Evolutionary conservation across 306 rosid species (phyloP), one percentile per base, ranked within the genome.

Genomic region (Alnus glutinosa): DNA sequence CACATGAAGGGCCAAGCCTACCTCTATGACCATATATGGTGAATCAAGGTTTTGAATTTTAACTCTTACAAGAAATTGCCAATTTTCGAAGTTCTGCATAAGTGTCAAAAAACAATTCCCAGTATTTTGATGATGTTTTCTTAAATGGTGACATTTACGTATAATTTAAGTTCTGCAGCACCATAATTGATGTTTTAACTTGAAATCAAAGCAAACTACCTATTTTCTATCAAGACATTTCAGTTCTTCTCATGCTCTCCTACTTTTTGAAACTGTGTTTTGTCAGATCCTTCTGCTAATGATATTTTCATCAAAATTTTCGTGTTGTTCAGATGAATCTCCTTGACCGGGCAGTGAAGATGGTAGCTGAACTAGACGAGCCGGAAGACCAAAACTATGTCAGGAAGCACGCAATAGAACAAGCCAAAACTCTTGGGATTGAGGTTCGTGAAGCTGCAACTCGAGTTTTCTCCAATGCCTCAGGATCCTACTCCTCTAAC

Each of bases 401-500:
- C 49, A 87, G 97, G 77, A 95, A 95, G 89, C 99, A 95, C 36
- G 98, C 98, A 14, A 37, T 87, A 48, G 99, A 95, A 76, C 99
- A 95, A 83, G 98, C 98, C 75, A 81, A 91, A 84, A 55, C 92
- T 59, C 97, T 95, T 0, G 96, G 97, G 2, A 72, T 95, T 52
- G 98, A 89, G 12, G 90, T 95, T 78, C 90, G 99, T 57, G 99
- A 93, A 87, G 99, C 99, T 44, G 98, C 99, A n/a, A 95, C 99
- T 15, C 82, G 97, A 63, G 28, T 95, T 77, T 95, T 95, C 94
- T 95, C 99, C 49, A 95, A 95, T 28, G 99, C 99, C 48, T 95
- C 99, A 0, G 99, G 99, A 66, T 95, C 99, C 58, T 95, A 95
- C 91, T 95, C 99, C 64, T 93, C 99, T 34, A 95, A 95, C 85